Conservation (phyloP, 2,329 filamentous ascomycete species). For the Trichoderma polysporum region DNA sequence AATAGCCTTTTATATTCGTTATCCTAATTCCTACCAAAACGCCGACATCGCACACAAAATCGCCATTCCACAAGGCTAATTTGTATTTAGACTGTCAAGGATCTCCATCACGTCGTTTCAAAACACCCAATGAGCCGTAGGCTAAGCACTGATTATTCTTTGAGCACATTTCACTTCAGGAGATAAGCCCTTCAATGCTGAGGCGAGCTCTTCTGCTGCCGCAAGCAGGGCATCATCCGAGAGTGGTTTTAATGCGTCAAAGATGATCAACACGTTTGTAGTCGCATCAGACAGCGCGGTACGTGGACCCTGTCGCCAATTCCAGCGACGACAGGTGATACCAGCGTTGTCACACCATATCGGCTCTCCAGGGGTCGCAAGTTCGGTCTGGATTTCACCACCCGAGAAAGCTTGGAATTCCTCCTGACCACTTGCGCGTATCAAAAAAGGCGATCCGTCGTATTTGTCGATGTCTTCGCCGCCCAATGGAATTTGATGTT, state of each 20-base stretch:
- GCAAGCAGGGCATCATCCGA: not conserved
- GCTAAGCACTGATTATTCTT: not conserved
- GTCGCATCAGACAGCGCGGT: not conserved
- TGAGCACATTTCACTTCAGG: not conserved
- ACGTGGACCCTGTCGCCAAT: not conserved
- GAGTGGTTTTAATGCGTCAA: not conserved
- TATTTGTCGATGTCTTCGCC: not conserved
- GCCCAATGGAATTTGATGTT: not conserved
- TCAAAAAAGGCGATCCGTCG: not conserved
- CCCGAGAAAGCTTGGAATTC: not conserved
- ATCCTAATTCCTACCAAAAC: no score
- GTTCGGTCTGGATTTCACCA: not conserved
- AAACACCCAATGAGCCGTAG: not conserved
- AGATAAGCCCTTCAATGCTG: not conserved
- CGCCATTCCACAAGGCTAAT: not conserved
- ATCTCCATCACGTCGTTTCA: not conserved
- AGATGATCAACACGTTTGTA: not conserved
- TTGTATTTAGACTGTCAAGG: not conserved
- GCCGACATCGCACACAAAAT: not conserved
- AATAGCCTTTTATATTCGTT: no score
- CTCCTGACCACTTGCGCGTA: not conserved
- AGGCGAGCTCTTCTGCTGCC: not conserved
- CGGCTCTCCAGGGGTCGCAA: not conserved
- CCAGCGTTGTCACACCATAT: not conserved
- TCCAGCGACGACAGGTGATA: not conserved